A percentile compares a stretch with the other conserved stretches of the same genome.
Evolutionary conservation across 257 asterid genomes (phyloP).

Genomic region (Scutellaria galericulata): DNA sequence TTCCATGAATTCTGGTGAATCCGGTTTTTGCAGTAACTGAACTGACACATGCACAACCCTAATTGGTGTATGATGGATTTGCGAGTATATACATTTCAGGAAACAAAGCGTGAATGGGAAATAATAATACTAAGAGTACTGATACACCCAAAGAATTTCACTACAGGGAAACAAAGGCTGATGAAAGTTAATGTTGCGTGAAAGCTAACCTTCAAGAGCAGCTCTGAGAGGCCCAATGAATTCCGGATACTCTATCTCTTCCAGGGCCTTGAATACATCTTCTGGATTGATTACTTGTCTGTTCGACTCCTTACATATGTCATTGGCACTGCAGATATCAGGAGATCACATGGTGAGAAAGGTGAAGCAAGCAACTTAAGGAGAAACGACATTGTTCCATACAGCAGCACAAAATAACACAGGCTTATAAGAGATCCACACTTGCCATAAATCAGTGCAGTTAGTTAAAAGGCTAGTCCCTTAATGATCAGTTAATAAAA

Average conservation of each 20-base stretch:
- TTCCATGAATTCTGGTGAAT: too few relatives aligned
- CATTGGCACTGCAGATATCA: conserved; percentile 67
- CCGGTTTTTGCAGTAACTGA: too few relatives aligned
- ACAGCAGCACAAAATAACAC: not conserved
- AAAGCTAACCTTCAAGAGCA: conserved; percentile 76
- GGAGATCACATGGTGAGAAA: conserved; percentile 13
- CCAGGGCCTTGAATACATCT: conserved; percentile 93
- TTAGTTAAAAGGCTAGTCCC: not conserved
- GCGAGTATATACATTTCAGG: not conserved
- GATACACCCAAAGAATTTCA: conserved; percentile 1
- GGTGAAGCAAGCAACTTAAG: conserved; percentile 1
- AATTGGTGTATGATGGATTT: not conserved
- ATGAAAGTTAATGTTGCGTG: not conserved
- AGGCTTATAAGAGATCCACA: not conserved
- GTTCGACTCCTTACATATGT: conserved; percentile 83
- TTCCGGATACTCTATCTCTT: conserved; percentile 86
- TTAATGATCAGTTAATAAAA: not conserved
- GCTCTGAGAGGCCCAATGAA: conserved; percentile 78
- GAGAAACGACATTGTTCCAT: not conserved
- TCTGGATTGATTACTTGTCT: conserved; percentile 84
- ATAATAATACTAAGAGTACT: not conserved
- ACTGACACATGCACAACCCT: not conserved
- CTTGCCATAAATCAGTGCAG: not conserved
- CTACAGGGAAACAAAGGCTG: not conserved
- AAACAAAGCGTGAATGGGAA: not conserved